Evolutionary conservation across 2,329 filamentous ascomycete species (phyloP).

Genomic region (Microdochium paspali): DNA sequence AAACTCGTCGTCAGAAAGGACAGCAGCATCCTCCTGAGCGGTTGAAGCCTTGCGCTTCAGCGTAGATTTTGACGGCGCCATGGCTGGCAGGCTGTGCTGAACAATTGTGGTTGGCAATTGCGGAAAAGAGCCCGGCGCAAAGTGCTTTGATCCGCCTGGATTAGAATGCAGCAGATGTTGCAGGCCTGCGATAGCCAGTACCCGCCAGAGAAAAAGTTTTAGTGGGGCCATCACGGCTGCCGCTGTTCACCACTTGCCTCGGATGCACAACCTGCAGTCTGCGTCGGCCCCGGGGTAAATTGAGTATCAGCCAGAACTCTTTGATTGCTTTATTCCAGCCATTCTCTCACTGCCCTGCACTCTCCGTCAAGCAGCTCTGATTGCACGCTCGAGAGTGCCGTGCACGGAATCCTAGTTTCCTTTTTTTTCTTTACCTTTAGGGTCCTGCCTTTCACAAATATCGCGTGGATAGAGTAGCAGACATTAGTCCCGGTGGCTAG

Average conservation of each 20-base stretch:
- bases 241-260: neutral
- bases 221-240: neutral
- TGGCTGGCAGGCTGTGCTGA: constrained; percentile 12
- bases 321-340: no score
- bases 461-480: no score
- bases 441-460: no score
- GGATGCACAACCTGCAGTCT: no score
- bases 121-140: neutral
- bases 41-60: constrained; percentile 59
- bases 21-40: constrained; percentile 38
- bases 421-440: no score
- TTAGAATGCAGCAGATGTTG: neutral
- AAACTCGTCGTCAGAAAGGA: constrained; percentile 53
- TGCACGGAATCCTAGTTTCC: no score
- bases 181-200: neutral
- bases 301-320: no score
- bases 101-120: constrained; percentile 1
- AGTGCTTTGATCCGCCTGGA: neutral
- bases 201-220: neutral
- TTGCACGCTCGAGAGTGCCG: no score
- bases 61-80: constrained; percentile 29
- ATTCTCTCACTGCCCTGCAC: no score
- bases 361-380: no score
- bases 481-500: no score
- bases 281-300: no score